Evolutionary conservation across 2,329 filamentous ascomycete genomes (phyloP), one percentile per base, ranked within the genome.

Genomic region (Herpotrichia juniperi): DNA sequence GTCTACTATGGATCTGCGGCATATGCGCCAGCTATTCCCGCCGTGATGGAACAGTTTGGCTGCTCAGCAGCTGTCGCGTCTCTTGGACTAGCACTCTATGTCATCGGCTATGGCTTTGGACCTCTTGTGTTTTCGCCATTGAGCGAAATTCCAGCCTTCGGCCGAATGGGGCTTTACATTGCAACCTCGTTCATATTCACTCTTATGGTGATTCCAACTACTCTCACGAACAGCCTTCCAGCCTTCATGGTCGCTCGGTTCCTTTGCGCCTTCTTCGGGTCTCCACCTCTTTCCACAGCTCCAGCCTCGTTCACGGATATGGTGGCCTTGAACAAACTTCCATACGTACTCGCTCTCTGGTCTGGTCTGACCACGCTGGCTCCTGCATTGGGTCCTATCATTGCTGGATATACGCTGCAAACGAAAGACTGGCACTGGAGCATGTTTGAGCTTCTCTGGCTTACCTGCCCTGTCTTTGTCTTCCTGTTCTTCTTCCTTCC

Each of bases 51-150:
- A 3, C 71, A 75, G 25, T 87, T 85, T 58, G 74, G 75, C 34
- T 78, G 86, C 40, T 74, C 72, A 28, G 63, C 73, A 25, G 71
- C 79, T 12, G 82, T 93, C 24, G 88, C 87, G 2, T 90, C 90
- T 1, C 71, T 96, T 7, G 92, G 91, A 1, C 76, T 96, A 47
- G 91, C 90, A 0, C 80, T 88, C 1, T 96, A 91, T 66, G 90
- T 96, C 42, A 79, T 91, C 56, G 92, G 91, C 26, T 84, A 89
- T 50, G 82, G 75, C 24, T 61, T 79, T 21, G 79, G 81, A 1
- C 78, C 79, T 3, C 79, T 80, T 81, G 66, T 81, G 21, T 69
- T 83, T 8, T 75, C 73, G 10, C 81, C 81, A 3, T 62, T 80
- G 26, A 46, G 43, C 43, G 43, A 46, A 54, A 81, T 89, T 16